phyloP scores from a whole-genome alignment of 495 filamentous ascomycete genomes.

The Podospora fimiseda region DNA sequence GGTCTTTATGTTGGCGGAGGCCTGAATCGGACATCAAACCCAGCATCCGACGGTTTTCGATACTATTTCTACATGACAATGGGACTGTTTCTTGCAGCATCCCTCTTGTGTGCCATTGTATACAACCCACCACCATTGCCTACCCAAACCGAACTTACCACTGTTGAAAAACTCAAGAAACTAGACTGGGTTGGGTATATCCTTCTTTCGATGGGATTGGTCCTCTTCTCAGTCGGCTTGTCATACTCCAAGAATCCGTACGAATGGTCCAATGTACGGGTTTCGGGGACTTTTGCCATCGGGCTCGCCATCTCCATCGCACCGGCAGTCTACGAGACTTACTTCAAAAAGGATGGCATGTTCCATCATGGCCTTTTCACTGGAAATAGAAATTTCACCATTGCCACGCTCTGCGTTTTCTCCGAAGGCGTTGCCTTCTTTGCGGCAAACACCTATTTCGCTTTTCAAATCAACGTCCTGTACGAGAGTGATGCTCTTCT shows the following conservation, averaged over 20 bases:
- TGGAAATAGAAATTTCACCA: constrained; percentile 25
- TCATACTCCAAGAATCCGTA: constrained; percentile 34
- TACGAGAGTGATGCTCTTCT: constrained; percentile 25
- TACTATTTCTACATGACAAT: constrained; percentile 27
- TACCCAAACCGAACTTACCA: constrained; percentile 12
- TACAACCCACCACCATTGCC: constrained; percentile 24
- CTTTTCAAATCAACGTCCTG: constrained; percentile 26
- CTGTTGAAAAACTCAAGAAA: constrained; percentile 20
- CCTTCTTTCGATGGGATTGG: constrained; percentile 23
- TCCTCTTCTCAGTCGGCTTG: constrained; percentile 28
- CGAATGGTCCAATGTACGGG: constrained; percentile 24
- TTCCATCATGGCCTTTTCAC: constrained; percentile 33
- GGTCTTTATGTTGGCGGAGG: constrained; percentile 21
- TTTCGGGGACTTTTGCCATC: constrained; percentile 26
- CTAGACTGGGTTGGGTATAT: constrained; percentile 33
- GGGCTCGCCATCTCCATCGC: constrained; percentile 15
- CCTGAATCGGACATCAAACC: constrained; percentile 17
- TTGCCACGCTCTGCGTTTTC: constrained; percentile 26
- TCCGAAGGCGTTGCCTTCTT: constrained; percentile 32
- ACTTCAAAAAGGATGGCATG: constrained; percentile 31
- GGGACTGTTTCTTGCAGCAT: constrained; percentile 15
- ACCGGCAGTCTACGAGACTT: constrained; percentile 23
- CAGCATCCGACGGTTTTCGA: constrained; percentile 21
- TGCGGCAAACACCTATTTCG: constrained; percentile 32
- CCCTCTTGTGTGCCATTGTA: constrained; percentile 13